Evolutionary conservation across 306 rosid species (phyloP).

Genomic region (Malus sylvestris): DNA sequence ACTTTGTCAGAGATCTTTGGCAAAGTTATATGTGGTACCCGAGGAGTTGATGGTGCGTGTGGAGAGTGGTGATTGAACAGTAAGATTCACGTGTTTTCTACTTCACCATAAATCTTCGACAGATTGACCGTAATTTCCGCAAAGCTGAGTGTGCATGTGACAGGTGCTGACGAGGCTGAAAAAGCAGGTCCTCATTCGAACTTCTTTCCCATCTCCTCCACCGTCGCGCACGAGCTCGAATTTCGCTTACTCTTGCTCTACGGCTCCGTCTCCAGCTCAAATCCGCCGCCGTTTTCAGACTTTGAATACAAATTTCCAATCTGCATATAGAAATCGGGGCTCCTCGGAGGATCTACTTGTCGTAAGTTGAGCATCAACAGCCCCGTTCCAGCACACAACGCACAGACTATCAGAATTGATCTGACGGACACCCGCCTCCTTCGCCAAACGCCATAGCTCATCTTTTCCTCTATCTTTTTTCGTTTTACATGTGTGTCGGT

Average conservation of each 20-base stretch:
- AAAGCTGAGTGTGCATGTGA: too few relatives aligned
- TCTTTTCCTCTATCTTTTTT: not conserved
- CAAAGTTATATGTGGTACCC: too few relatives aligned
- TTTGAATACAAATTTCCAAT: not conserved
- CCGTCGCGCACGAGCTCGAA: conserved; percentile 58
- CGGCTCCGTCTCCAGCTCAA: not conserved
- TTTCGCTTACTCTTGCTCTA: not conserved
- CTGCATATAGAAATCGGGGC: conserved; percentile 20
- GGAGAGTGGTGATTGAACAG: too few relatives aligned
- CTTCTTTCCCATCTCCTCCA: conserved; percentile 79
- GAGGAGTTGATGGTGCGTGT: too few relatives aligned
- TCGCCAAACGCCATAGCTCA: conserved; percentile 55
- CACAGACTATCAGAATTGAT: conserved; percentile 40
- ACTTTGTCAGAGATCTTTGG: too few relatives aligned
- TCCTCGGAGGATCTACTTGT: conserved; percentile 50
- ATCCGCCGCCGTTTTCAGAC: conserved; percentile 10
- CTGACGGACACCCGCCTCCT: conserved; percentile 40
- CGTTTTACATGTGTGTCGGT: not conserved
- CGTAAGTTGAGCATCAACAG: conserved; percentile 45
- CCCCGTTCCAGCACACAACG: conserved; percentile 37
- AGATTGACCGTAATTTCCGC: too few relatives aligned
- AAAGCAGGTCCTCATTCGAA: conserved; percentile 15
- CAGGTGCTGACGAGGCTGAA: too few relatives aligned
- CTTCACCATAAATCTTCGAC: too few relatives aligned
- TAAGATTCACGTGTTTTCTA: too few relatives aligned